A percentile compares a stretch with the other conserved stretches of the same genome.
Conservation (phyloP, 805 yeast genomes). For the Candida piceae region DNA sequence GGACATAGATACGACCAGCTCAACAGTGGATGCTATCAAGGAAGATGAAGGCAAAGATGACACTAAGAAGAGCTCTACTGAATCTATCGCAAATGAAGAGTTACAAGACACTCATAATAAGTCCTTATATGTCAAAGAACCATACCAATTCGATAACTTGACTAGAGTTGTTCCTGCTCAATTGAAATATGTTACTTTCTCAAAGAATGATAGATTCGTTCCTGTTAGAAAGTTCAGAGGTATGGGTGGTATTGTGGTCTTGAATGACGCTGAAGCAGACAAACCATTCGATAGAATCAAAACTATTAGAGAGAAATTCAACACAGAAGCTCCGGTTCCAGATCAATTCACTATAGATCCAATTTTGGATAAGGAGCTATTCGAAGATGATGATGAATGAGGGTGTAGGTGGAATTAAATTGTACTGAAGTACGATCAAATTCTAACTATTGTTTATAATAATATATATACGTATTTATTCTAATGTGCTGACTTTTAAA, state of each 20-base stretch:
- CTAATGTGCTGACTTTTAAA: no score
- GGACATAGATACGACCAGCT: conserved; percentile 26
- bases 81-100: conserved; percentile 15
- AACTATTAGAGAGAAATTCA: conserved; percentile 76
- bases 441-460: no score
- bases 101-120: conserved; percentile 32
- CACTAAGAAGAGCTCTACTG: conserved; percentile 16
- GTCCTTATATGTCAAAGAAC: conserved; percentile 50
- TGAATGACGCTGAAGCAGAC: conserved; percentile 57
- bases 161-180: conserved; percentile 89
- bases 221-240: conserved; percentile 79
- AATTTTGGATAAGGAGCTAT: conserved; percentile 25
- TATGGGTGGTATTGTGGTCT: conserved; percentile 63
- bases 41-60: conserved; percentile 21
- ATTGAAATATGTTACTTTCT: conserved; percentile 73
- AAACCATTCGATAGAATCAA: conserved; percentile 64
- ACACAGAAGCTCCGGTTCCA: conserved; percentile 70
- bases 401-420: no score
- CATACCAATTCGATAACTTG: conserved; percentile 71
- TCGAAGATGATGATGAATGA: conserved; percentile 20
- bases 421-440: no score
- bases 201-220: conserved; percentile 66
- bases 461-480: no score
- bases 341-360: conserved; percentile 63
- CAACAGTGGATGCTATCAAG: conserved; percentile 3